These are phyloP conservation scores for Salix viminalis DNA, from an alignment of 345 rosid species.

Conservation along the genomic window DNA sequence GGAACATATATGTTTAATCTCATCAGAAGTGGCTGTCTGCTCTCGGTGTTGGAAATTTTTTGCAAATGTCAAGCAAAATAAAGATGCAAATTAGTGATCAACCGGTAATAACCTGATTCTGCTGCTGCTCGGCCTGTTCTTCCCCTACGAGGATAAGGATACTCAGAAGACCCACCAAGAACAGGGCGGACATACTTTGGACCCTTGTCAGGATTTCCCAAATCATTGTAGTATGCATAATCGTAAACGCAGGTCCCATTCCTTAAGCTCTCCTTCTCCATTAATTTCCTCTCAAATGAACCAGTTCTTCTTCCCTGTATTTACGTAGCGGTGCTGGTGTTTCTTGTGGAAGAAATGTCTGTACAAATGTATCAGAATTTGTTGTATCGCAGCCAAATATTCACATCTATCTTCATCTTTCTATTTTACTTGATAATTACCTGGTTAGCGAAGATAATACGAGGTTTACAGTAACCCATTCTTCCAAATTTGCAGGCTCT, in stretches of 20 bases:
- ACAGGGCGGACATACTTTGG: slow-evolving; percentile 29
- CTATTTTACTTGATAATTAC: slow-evolving; percentile 2
- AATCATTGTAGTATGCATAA: slow-evolving; percentile 42
- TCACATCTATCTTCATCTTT: no score
- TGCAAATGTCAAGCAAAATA: not conserved
- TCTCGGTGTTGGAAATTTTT: slow-evolving; percentile 8
- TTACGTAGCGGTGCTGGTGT: slow-evolving; percentile 33
- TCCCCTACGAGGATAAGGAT: slow-evolving; percentile 48
- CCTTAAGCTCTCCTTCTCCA: slow-evolving; percentile 34
- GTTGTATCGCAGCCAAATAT: not conserved
- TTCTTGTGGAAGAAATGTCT: slow-evolving; percentile 37
- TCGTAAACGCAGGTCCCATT: slow-evolving; percentile 48
- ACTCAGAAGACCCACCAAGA: slow-evolving; percentile 41
- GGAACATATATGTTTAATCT: slow-evolving; percentile 38
- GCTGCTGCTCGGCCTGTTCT: slow-evolving; percentile 41
- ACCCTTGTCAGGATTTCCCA: slow-evolving; percentile 41
- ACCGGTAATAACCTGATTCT: slow-evolving; percentile 20
- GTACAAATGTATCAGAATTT: not conserved
- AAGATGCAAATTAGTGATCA: not conserved
- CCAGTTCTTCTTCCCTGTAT: slow-evolving; percentile 40
- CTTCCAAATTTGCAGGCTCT: slow-evolving; percentile 28
- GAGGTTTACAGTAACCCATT: slow-evolving; percentile 27
- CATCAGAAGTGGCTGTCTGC: slow-evolving; percentile 27
- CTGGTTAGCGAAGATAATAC: slow-evolving; percentile 43
- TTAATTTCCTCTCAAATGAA: slow-evolving; percentile 38